Evolutionary conservation across 371 early-diverging fungal genomes (phyloP).

Genomic region (Blakeslea trispora): DNA sequence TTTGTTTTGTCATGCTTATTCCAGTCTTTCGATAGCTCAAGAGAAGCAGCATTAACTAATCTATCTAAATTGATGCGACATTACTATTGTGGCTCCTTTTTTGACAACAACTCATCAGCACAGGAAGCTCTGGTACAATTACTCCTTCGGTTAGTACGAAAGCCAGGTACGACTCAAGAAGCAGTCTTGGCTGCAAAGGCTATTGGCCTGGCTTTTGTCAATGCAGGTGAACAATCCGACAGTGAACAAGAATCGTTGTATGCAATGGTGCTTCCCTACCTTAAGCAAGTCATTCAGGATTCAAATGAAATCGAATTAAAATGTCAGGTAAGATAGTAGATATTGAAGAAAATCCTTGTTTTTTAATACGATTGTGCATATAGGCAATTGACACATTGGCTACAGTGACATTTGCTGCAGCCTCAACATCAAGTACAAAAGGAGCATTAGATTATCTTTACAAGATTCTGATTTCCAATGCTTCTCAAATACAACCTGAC

Average conservation of each 20-base stretch:
- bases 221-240: conserved; percentile 48
- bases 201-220: conserved; percentile 63
- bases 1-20: neutral
- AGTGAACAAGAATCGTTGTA: conserved; percentile 58
- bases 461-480: conserved; percentile 31
- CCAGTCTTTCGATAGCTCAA: conserved; percentile 10
- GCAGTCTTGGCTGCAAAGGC: conserved; percentile 56
- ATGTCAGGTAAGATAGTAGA: conserved; percentile 32
- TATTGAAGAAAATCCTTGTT: neutral
- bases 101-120: conserved; percentile 16
- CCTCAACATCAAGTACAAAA: conserved; percentile 50
- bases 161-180: conserved; percentile 58
- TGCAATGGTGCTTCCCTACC: conserved; percentile 44
- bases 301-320: conserved; percentile 41
- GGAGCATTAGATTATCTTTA: conserved; percentile 34
- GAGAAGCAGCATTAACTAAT: conserved; percentile 26
- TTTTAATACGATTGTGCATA: neutral
- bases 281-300: conserved; percentile 49
- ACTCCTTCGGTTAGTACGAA: conserved; percentile 57
- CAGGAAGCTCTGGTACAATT: conserved; percentile 46
- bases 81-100: conserved; percentile 26
- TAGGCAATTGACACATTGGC: conserved; percentile 54
- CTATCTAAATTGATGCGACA: conserved; percentile 23
- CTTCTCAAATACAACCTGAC: conserved; percentile 23
- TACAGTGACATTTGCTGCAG: conserved; percentile 61